Percentiles rank a stretch among this genome's conserved stretches.
These are phyloP conservation scores for Collariella sp. DNA, from an alignment of 495 filamentous ascomycete genomes.

Conservation along the genomic window DNA sequence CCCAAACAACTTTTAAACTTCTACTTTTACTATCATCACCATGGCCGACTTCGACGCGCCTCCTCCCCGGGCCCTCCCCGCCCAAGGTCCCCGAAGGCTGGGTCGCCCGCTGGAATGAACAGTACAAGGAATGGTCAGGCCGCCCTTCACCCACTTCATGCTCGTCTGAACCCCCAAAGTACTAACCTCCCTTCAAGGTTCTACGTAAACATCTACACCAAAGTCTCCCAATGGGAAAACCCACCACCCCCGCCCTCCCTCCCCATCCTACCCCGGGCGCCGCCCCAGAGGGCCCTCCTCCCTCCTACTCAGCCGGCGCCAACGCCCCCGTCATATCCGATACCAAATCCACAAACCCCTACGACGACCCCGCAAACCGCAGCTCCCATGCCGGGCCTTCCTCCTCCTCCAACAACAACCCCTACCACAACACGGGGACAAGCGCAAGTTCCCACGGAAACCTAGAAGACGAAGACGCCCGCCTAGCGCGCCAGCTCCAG, in stretches of 20 bases:
- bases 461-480: constrained; percentile 61
- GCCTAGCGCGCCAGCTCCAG: constrained; percentile 67
- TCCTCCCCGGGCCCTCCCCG: constrained; percentile 70
- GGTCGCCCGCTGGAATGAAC: constrained; percentile 67
- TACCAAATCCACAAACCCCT: constrained; percentile 41
- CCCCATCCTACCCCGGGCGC: constrained; percentile 27
- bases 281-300: constrained; percentile 49
- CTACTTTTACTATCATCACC: background rate
- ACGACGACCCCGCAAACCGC: background rate
- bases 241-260: constrained; percentile 50
- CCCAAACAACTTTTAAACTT: background rate
- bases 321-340: constrained; percentile 39
- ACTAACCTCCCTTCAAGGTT: constrained; percentile 47
- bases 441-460: no score
- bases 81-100: constrained; percentile 83
- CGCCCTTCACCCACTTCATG: background rate
- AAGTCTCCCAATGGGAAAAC: constrained; percentile 83
- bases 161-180: background rate
- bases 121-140: constrained; percentile 68
- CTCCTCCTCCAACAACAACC: constrained; percentile 8
- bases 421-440: constrained; percentile 7
- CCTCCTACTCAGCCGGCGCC: constrained; percentile 48
- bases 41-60: constrained; percentile 63
- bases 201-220: constrained; percentile 79
- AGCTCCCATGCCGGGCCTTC: constrained; percentile 50